Evolutionary conservation across 257 asterid genomes (phyloP).

Genomic region (Solanum gracilifrons): DNA sequence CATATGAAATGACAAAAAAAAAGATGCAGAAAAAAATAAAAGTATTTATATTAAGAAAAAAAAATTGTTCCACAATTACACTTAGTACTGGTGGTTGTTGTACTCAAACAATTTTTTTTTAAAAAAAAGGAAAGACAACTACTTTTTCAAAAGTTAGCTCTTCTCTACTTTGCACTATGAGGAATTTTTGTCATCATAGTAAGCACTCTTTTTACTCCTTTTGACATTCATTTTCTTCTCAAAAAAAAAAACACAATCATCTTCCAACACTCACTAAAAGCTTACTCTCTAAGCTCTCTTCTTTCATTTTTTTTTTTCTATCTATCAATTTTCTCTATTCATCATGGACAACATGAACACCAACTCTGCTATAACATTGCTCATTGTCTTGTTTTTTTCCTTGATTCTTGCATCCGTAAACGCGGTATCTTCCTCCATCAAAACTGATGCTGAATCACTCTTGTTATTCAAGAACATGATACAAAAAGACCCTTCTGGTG

Average conservation of each 20-base stretch:
- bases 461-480: conserved; percentile 74
- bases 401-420: conserved; percentile 8
- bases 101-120: neutral
- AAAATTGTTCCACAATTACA: too few relatives aligned
- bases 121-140: conserved; percentile 16
- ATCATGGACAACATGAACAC: conserved; percentile 25
- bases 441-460: conserved; percentile 64
- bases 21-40: neutral
- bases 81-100: neutral
- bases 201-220: conserved; percentile 27
- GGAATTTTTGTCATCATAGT: conserved; percentile 38
- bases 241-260: neutral
- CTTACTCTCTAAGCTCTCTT: conserved; percentile 4
- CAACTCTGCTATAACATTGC: neutral
- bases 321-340: neutral
- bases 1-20: neutral
- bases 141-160: conserved; percentile 46
- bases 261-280: conserved; percentile 1
- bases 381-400: conserved; percentile 5
- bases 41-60: too few relatives aligned
- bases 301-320: neutral
- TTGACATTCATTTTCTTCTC: conserved; percentile 1
- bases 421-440: conserved; percentile 12
- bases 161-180: conserved; percentile 28
- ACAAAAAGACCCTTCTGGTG: conserved; percentile 43